Evolutionary conservation across 768 basidiomycete genomes (phyloP).

Genomic region (Auriculariales sp.): DNA sequence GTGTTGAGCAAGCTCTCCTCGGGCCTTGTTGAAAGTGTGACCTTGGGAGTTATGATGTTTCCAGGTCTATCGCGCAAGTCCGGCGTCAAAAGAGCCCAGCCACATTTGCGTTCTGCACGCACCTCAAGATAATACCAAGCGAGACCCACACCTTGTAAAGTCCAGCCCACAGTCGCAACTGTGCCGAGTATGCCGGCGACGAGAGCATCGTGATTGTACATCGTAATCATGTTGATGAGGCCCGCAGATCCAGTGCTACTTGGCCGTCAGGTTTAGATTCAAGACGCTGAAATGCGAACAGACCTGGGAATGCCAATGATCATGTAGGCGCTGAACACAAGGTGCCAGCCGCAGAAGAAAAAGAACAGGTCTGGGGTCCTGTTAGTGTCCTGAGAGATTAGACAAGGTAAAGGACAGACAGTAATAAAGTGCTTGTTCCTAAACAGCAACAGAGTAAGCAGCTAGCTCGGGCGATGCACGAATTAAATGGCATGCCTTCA

Average conservation of each 20-base stretch:
- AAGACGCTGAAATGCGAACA: conserved; percentile 20
- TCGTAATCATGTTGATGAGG: conserved; percentile 79
- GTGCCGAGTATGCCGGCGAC: conserved; percentile 71
- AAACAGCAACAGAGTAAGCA: conserved; percentile 10
- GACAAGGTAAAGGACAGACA: conserved; percentile 37
- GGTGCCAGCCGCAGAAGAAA: conserved; percentile 91
- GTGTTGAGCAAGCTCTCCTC: conserved; percentile 65
- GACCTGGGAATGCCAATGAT: conserved; percentile 86
- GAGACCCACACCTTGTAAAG: conserved; percentile 68
- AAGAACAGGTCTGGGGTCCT: conserved; percentile 71
- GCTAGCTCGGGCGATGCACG: conserved; percentile 5
- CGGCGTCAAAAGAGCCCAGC: conserved; percentile 1
- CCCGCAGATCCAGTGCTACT: conserved; percentile 88
- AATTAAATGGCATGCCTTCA: conserved; percentile 52
- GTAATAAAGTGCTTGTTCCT: conserved; percentile 91
- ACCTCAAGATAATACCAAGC: conserved; percentile 72
- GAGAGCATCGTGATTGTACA: conserved; percentile 57
- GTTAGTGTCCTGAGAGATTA: conserved; percentile 5
- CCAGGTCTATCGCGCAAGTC: conserved; percentile 40
- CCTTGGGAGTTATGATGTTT: conserved; percentile 67
- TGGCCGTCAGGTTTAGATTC: neutral
- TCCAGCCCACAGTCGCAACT: conserved; percentile 78
- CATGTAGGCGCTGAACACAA: conserved; percentile 88
- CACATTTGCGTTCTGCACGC: conserved; percentile 10
- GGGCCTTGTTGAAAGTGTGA: conserved; percentile 83